phyloP scores from a whole-genome alignment of 345 rosid species.

The Excoecaria agallocha region DNA sequence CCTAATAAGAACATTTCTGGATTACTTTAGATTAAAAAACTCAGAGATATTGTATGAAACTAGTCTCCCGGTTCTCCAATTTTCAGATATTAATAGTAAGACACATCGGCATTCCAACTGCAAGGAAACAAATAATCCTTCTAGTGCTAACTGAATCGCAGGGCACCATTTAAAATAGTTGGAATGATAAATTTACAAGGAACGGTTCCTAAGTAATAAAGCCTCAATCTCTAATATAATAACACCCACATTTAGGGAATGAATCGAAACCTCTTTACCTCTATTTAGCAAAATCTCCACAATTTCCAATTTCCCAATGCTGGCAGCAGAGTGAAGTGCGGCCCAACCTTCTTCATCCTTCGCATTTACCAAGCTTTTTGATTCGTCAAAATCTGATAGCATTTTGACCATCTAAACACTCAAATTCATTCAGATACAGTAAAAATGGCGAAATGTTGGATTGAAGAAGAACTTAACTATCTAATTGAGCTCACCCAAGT shows the following conservation, averaged over 20 bases:
- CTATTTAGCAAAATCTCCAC: slow-evolving; percentile 51
- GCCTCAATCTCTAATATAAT: not conserved
- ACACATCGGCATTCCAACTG: not conserved
- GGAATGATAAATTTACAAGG: too few species aligned
- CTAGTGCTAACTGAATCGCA: not conserved
- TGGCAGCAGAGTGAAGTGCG: slow-evolving; percentile 79
- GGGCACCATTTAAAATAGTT: too few species aligned
- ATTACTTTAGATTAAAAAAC: not conserved
- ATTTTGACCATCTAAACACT: slow-evolving; percentile 50
- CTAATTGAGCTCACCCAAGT: not conserved
- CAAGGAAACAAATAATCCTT: not conserved
- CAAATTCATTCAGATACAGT: not conserved
- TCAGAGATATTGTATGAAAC: not conserved
- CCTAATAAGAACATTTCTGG: slow-evolving; percentile 36
- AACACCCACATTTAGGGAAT: not conserved
- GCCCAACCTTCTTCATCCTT: slow-evolving; percentile 96
- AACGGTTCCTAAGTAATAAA: not conserved
- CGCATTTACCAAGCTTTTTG: slow-evolving; percentile 44
- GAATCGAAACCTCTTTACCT: slow-evolving; percentile 32
- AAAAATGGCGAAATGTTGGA: not conserved
- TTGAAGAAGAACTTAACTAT: not conserved
- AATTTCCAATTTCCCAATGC: slow-evolving; percentile 64
- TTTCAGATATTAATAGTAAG: not conserved
- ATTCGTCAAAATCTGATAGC: slow-evolving; percentile 48
- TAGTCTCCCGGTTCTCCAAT: not conserved